Percentiles rank a stretch among this genome's conserved stretches.
These are phyloP conservation scores for Omphalea diandra DNA, from an alignment of 441 rosid species.

Conservation along the genomic window DNA sequence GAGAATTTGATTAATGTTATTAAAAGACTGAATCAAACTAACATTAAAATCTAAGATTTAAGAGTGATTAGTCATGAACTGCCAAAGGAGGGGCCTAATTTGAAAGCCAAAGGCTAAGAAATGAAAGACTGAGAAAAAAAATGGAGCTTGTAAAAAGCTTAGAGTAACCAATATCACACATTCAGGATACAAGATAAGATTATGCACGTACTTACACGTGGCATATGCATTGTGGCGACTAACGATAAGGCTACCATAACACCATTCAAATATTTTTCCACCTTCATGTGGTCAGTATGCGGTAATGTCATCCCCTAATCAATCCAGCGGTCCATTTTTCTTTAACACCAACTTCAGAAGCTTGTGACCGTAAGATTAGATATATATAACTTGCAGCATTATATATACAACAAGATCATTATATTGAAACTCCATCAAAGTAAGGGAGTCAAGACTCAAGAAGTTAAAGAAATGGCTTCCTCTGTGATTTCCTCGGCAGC, in stretches of 20 bases:
- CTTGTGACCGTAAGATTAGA: constrained; percentile 19
- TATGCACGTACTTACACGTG: constrained; percentile 31
- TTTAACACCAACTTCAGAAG: neutral
- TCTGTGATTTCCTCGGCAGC: constrained; percentile 24
- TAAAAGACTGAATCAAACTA: too few relatives aligned
- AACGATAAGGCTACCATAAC: constrained; percentile 42
- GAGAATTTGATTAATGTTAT: too few relatives aligned
- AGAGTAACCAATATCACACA: constrained; percentile 27
- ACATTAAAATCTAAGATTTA: too few relatives aligned
- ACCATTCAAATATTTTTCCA: constrained; percentile 14
- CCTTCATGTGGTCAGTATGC: constrained; percentile 22
- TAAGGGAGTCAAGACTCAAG: too few relatives aligned
- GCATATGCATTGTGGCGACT: constrained; percentile 27
- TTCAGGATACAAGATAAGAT: constrained; percentile 28
- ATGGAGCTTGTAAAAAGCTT: neutral
- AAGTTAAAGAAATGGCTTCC: constrained; percentile 33
- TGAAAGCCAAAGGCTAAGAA: too few relatives aligned
- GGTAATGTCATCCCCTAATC: constrained; percentile 9
- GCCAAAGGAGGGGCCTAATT: too few relatives aligned
- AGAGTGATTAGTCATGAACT: too few relatives aligned
- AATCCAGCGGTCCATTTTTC: constrained; percentile 23
- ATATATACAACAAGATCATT: too few relatives aligned
- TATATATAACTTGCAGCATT: constrained; percentile 8
- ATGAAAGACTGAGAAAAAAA: too few relatives aligned
- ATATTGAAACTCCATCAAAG: too few relatives aligned